Percentiles rank a stretch among this genome's conserved stretches.
Conservation (phyloP, 2,329 filamentous ascomycete species). For the Apiospora malaysiana region DNA sequence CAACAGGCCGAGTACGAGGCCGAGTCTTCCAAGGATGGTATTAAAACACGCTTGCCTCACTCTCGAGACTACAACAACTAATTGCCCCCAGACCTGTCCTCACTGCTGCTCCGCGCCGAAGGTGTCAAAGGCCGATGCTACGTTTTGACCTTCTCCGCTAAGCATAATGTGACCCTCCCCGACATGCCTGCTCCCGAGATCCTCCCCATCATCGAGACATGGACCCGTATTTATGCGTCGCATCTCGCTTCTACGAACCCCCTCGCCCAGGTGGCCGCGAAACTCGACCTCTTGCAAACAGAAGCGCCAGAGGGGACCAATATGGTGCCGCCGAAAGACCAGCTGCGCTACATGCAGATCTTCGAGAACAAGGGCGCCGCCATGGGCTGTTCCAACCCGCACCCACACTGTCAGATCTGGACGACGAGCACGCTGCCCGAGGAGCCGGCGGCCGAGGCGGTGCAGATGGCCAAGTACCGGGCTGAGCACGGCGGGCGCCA, state of each 20-base stretch:
- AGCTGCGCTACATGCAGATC: slow-evolving; percentile 98
- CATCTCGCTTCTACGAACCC: slow-evolving; percentile 78
- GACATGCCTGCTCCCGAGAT: slow-evolving; percentile 83
- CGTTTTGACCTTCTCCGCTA: slow-evolving; percentile 91
- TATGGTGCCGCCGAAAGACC: slow-evolving; percentile 65
- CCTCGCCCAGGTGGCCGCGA: slow-evolving; percentile 52
- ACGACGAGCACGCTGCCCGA: slow-evolving; percentile 90
- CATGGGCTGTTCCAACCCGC: slow-evolving; percentile 98
- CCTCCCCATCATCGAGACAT: slow-evolving; percentile 82
- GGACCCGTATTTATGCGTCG: slow-evolving; percentile 87
- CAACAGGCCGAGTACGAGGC: slow-evolving; percentile 78
- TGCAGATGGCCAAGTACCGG: slow-evolving; percentile 80
- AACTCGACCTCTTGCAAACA: slow-evolving; percentile 45
- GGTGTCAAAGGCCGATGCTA: slow-evolving; percentile 95
- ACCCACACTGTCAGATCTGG: slow-evolving; percentile 97
- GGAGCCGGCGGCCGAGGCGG: slow-evolving; percentile 81
- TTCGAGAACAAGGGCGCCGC: slow-evolving; percentile 98
- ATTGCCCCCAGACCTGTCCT: slow-evolving; percentile 67
- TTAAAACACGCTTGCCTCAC: neutral
- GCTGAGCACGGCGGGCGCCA: slow-evolving; percentile 74
- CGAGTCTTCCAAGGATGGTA: slow-evolving; percentile 46
- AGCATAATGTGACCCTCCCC: slow-evolving; percentile 89
- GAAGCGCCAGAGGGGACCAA: slow-evolving; percentile 44
- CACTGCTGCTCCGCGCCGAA: slow-evolving; percentile 79
- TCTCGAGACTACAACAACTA: slow-evolving; percentile 16